These are phyloP conservation scores for Lolium multiflorum DNA, from an alignment of 176 grass and related monocot species.

Conservation along the genomic window DNA sequence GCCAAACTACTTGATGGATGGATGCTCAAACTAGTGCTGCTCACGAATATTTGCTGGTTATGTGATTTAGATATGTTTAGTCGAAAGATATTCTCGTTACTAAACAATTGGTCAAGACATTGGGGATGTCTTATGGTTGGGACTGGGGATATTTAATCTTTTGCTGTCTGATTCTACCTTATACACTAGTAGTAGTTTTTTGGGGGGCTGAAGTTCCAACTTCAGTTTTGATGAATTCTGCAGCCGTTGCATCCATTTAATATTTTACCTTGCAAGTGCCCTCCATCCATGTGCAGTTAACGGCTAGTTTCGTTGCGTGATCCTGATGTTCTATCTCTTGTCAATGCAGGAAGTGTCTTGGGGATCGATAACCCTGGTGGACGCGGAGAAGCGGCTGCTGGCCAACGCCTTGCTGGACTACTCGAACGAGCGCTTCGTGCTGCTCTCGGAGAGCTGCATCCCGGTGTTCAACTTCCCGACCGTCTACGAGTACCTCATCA, in stretches of 20 bases:
- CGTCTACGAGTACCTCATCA: slow-evolving; percentile 77
- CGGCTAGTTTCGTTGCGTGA: neutral
- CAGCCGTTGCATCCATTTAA: too few species aligned
- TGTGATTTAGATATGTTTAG: slow-evolving; percentile 22
- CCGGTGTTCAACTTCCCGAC: slow-evolving; percentile 81
- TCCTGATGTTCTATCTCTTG: slow-evolving; percentile 21
- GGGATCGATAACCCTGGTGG: slow-evolving; percentile 82
- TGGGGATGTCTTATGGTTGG: slow-evolving; percentile 2
- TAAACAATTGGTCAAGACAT: neutral
- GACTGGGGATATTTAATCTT: neutral
- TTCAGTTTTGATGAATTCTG: too few species aligned
- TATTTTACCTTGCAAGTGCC: slow-evolving; percentile 12
- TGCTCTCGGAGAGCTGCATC: slow-evolving; percentile 86
- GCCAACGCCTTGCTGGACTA: slow-evolving; percentile 84
- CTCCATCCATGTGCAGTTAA: neutral
- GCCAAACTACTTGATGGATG: slow-evolving; percentile 34
- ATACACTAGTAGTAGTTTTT: too few species aligned
- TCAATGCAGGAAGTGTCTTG: slow-evolving; percentile 81
- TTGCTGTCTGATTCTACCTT: neutral
- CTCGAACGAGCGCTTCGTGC: slow-evolving; percentile 78
- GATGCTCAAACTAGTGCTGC: slow-evolving; percentile 37
- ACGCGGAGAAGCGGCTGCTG: slow-evolving; percentile 85
- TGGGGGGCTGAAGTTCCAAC: too few species aligned
- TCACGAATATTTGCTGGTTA: slow-evolving; percentile 32
- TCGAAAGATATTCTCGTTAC: neutral